Conservation (phyloP, 805 yeast genomes). For the Suhomyces xylopsoci region DNA sequence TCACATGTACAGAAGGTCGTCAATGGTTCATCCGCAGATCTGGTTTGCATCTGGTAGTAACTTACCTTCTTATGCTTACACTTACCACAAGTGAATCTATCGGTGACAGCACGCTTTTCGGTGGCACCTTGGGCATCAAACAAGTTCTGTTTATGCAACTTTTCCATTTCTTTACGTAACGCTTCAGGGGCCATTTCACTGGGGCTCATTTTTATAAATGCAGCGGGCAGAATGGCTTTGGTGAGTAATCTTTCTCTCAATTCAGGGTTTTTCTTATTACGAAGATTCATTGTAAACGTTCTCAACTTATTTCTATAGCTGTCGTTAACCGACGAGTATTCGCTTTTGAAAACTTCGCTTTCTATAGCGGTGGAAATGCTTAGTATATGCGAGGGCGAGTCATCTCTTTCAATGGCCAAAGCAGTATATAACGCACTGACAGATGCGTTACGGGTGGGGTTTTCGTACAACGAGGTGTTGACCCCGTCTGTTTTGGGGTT, state of each 20-base stretch:
- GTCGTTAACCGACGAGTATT: slow-evolving; percentile 54
- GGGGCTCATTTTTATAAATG: slow-evolving; percentile 79
- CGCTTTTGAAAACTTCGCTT: slow-evolving; percentile 59
- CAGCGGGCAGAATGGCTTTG: slow-evolving; percentile 63
- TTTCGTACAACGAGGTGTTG: slow-evolving; percentile 63
- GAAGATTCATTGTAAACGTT: slow-evolving; percentile 79
- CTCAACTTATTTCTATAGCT: slow-evolving; percentile 80
- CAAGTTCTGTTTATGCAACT: slow-evolving; percentile 81
- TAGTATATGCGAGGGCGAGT: slow-evolving; percentile 56
- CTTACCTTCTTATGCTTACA: slow-evolving; percentile 97
- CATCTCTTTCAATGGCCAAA: slow-evolving; percentile 73
- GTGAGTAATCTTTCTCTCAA: slow-evolving; percentile 64
- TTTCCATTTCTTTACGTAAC: slow-evolving; percentile 78
- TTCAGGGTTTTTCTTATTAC: slow-evolving; percentile 87
- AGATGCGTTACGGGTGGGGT: slow-evolving; percentile 80
- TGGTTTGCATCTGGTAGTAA: slow-evolving; percentile 95
- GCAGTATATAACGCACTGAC: slow-evolving; percentile 85
- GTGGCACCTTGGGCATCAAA: slow-evolving; percentile 98
- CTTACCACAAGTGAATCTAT: slow-evolving; percentile 94
- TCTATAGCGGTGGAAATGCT: slow-evolving; percentile 70
- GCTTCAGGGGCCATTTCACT: slow-evolving; percentile 95
- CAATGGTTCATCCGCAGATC: slow-evolving; percentile 98
- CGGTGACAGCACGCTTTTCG: slow-evolving; percentile 92
- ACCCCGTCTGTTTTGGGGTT: slow-evolving; percentile 81
- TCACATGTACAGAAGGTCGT: slow-evolving; percentile 98